Base-by-base conservation (phyloP, 306 rosid genomes). In the Rosa rugosa region DNA sequence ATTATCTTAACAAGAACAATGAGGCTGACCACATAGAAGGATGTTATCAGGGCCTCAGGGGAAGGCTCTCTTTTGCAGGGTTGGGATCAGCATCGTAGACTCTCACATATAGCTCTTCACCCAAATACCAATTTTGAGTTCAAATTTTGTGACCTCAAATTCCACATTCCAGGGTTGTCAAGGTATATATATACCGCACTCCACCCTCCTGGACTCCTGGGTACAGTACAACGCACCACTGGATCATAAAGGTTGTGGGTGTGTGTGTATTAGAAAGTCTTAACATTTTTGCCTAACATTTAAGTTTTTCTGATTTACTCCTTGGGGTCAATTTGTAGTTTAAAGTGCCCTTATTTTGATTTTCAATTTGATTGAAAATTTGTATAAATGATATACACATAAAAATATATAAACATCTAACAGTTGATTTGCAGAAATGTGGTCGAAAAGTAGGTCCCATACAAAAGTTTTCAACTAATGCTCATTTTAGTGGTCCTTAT, bases 151-250 rank as follows among this genome's bases (percentile, higher is more conserved):
- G 97, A 90, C 82, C 95, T 88, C 84, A 92, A 81, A 60, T 90
- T 90, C 95, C 93, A 92, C 85, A 90, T 90, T 78, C 96, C 91
- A 0, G 92, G 91, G 69, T 90, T 90, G 80, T 90, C 95, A 18
- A 92, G 88, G 65, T 72, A 92, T 56, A 84, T 89, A 82, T 90
- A 90, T 62, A 89, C 87, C 27, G 91, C 92, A 67, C 81, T 89
- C 93, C 97, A 92, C 46, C 90, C 86, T 27, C 84, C 16, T 0
- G 92, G 97, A 89, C 86, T 27, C 84, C 12, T 0, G 92, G 97
- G 93, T 54, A 86, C 87, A 0, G 88, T 90, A 14, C 92, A 90
- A 0, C 96, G 75, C 38, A 81, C 89, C 40, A 92, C 89, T 0
- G 86, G 93, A 12, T 92, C 90, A 12, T 8, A 64, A 11, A 89